A percentile compares a stretch with the other conserved stretches of the same genome.
Evolutionary conservation across 805 yeast species (phyloP).

Genomic region (Metschnikowia cubensis): DNA sequence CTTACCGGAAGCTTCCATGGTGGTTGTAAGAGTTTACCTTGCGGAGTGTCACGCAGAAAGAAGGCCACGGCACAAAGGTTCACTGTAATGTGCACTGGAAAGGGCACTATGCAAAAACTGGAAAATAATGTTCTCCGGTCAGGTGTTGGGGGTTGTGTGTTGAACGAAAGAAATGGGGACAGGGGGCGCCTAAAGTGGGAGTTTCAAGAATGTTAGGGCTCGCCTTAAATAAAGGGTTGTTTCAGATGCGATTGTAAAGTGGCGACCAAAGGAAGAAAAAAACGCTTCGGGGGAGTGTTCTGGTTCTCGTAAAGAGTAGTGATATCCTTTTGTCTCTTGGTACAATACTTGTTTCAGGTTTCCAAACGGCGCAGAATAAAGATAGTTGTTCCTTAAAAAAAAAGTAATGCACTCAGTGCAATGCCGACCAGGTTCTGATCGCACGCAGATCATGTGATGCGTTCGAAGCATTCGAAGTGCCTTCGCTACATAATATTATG

Average conservation of each 20-base stretch:
- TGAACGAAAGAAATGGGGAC: background rate
- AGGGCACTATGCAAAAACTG: background rate
- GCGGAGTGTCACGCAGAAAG: background rate
- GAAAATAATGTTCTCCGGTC: background rate
- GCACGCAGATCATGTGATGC: slow-evolving; percentile 7
- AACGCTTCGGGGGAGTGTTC: background rate
- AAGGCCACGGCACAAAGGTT: background rate
- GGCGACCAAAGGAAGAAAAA: background rate
- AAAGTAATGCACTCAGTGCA: background rate
- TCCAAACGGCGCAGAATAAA: background rate
- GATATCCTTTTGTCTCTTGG: background rate
- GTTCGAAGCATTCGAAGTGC: background rate
- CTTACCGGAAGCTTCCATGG: slow-evolving; percentile 13
- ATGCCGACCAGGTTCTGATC: slow-evolving; percentile 2
- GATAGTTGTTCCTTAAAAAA: background rate
- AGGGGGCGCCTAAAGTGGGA: background rate
- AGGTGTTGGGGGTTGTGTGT: background rate
- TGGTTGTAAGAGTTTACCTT: background rate
- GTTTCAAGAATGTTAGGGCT: background rate
- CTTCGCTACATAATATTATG: background rate
- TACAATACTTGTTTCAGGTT: background rate
- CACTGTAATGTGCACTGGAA: background rate
- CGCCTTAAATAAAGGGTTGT: background rate
- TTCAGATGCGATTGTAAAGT: background rate
- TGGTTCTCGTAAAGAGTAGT: background rate